Evolutionary conservation across 1,139 yeast species (phyloP).

Genomic region (Hyphopichia burtonii): DNA sequence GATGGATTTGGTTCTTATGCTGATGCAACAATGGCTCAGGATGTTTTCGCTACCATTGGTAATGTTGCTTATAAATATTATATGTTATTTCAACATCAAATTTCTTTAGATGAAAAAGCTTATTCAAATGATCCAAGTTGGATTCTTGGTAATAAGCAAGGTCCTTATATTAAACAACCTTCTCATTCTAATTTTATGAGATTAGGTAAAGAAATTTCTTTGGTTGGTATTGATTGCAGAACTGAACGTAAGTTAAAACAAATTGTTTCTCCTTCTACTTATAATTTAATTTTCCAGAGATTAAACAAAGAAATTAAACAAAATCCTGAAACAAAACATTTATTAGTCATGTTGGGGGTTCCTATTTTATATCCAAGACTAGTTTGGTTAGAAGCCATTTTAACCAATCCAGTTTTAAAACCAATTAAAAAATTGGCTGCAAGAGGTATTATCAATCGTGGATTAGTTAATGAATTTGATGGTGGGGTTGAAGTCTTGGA

Average conservation of each 20-base stretch:
- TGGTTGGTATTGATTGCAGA: constrained; percentile 86
- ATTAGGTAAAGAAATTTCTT: constrained; percentile 69
- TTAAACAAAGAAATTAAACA: constrained; percentile 50
- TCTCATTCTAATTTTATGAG: constrained; percentile 70
- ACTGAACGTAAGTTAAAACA: constrained; percentile 74
- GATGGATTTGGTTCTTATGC: constrained; percentile 93
- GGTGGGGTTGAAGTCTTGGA: constrained; percentile 89
- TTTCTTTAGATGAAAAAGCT: constrained; percentile 44
- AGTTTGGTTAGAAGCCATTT: constrained; percentile 80
- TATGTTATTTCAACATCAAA: constrained; percentile 88
- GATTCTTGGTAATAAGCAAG: constrained; percentile 52
- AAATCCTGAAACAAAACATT: constrained; percentile 62
- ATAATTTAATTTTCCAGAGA: constrained; percentile 60
- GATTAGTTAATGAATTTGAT: constrained; percentile 84
- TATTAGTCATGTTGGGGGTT: constrained; percentile 83
- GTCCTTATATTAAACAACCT: constrained; percentile 65
- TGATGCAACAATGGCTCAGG: constrained; percentile 69
- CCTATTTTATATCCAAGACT: constrained; percentile 93
- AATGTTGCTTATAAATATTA: constrained; percentile 79
- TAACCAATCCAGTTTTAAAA: constrained; percentile 57
- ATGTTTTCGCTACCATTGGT: constrained; percentile 70
- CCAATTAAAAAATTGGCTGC: constrained; percentile 72
- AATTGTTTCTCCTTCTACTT: constrained; percentile 57
- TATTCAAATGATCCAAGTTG: constrained; percentile 53
- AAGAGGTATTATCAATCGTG: constrained; percentile 62